Evolutionary conservation across 2,329 filamentous ascomycete genomes (phyloP).

Genomic region (Scopulariopsis brevicaulis): DNA sequence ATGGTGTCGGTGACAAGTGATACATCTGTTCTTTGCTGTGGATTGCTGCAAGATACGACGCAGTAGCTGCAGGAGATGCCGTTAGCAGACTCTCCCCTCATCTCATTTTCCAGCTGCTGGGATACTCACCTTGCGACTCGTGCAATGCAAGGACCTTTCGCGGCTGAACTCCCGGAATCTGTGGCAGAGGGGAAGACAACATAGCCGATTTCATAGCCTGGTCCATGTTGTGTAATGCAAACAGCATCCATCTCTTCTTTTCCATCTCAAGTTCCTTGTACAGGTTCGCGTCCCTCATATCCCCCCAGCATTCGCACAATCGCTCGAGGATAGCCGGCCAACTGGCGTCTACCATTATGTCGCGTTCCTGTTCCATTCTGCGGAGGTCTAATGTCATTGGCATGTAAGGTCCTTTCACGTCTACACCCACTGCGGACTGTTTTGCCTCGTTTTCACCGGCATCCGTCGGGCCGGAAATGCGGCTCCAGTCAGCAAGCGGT

Average conservation of each 20-base stretch:
- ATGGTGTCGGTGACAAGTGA: conserved; percentile 31
- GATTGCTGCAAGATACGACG: conserved; percentile 35
- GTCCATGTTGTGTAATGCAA: conserved; percentile 36
- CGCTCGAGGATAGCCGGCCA: conserved; percentile 39
- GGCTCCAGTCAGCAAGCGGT: conserved; percentile 29
- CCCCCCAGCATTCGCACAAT: conserved; percentile 38
- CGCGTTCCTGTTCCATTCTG: conserved; percentile 38
- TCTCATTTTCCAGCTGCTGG: background rate
- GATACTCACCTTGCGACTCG: conserved; percentile 32
- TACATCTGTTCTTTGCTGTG: conserved; percentile 27
- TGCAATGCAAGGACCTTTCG: conserved; percentile 35
- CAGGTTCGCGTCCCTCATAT: conserved; percentile 30
- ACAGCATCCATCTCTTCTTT: conserved; percentile 52
- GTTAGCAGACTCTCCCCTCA: background rate
- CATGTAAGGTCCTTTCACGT: background rate
- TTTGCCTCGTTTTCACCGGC: background rate
- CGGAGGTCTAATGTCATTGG: background rate
- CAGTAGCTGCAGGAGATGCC: conserved; percentile 23
- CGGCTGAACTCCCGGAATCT: conserved; percentile 10
- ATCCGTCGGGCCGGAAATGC: conserved; percentile 12
- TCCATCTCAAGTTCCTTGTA: conserved; percentile 40
- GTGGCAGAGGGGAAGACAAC: conserved; percentile 4
- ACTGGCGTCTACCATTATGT: conserved; percentile 41
- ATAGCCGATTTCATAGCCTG: conserved; percentile 15
- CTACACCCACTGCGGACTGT: background rate